phyloP scores from a whole-genome alignment of 345 rosid species.

The Ricinus communis region DNA sequence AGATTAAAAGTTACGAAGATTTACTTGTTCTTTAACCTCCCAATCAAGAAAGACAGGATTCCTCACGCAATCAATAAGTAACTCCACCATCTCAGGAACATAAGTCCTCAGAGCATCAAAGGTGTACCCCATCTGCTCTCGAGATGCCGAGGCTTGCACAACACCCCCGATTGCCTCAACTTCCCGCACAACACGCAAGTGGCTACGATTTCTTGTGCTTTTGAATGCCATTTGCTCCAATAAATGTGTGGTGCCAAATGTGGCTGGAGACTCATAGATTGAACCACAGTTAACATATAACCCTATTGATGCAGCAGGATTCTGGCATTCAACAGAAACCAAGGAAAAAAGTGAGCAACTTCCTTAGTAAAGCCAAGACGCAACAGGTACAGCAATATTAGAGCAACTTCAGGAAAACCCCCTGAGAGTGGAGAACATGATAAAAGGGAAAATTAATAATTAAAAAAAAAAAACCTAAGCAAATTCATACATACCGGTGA shows the following conservation, averaged over 20 bases:
- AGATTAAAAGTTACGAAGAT: neutral
- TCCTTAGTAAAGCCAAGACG: neutral
- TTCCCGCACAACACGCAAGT: constrained; percentile 70
- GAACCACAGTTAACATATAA: constrained; percentile 72
- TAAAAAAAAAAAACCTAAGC: neutral
- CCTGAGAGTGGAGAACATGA: neutral
- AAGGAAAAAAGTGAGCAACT: constrained; percentile 15
- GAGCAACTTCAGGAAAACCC: neutral
- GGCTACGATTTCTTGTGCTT: constrained; percentile 76
- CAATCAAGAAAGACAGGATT: constrained; percentile 90
- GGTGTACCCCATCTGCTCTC: constrained; percentile 83
- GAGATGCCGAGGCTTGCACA: constrained; percentile 70
- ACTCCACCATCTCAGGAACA: constrained; percentile 87
- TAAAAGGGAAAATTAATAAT: neutral
- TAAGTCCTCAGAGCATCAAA: constrained; percentile 88
- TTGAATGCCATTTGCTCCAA: constrained; percentile 88
- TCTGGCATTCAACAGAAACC: constrained; percentile 44
- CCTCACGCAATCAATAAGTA: constrained; percentile 82
- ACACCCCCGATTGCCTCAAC: constrained; percentile 86
- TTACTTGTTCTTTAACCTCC: constrained; percentile 82
- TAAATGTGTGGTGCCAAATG: constrained; percentile 70
- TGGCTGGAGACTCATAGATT: constrained; percentile 58
- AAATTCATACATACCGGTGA: constrained; percentile 41
- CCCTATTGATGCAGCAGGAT: constrained; percentile 79
- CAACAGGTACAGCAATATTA: constrained; percentile 1